Base-by-base conservation (phyloP, 2,329 filamentous ascomycete species). In the Aspergillus ochraceoroseus region DNA sequence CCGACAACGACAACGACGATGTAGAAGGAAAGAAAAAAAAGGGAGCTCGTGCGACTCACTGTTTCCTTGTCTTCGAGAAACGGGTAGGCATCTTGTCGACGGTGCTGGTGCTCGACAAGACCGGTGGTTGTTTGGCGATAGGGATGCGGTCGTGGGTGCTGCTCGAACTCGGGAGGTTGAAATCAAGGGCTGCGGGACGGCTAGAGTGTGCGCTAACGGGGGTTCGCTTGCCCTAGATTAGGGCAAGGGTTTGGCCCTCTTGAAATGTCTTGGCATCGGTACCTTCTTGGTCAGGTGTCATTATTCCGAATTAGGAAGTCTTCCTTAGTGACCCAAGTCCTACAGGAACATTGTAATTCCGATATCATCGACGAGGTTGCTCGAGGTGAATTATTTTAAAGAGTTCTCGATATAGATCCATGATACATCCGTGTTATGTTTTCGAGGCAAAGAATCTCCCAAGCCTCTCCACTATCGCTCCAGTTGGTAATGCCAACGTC, bases 11-110 rank as follows among this genome's bases (percentile, higher is more conserved):
- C 5, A 5, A 5, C 20, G 20, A 22, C 46, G 41, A 41, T 9
- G 14, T 26, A 15, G 33, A 46, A 34, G 41, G 38, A 45, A 52
- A 40, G 41, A 38, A 36, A 43, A 44, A 41, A 48, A 51, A 47
- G 46, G 47, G 51, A 41, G 34, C 33, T 46, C 41, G 38, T 47
- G 50, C 54, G 55, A 68, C 67, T 66, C 62, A 70, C 67, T 64
- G 61, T 58, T 72, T 72, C 60, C 69, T 63, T 55, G 69, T 72
- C 63, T 72, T 70, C 43, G 67, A 65, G 57, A 71, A 64, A 65
- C 69, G 67, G 62, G 69, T 72, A 68, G 69, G 69, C 69, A 72
- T 71, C 59, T 67, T 69, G 67, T 65, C 65, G 65, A 58, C 53
- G 59, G 54, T 57, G 55, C 54, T 63, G n/a, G 57, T 55, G 49